phyloP scores from a whole-genome alignment of 164 flowering plant genomes.

The Liriodendron chinense region DNA sequence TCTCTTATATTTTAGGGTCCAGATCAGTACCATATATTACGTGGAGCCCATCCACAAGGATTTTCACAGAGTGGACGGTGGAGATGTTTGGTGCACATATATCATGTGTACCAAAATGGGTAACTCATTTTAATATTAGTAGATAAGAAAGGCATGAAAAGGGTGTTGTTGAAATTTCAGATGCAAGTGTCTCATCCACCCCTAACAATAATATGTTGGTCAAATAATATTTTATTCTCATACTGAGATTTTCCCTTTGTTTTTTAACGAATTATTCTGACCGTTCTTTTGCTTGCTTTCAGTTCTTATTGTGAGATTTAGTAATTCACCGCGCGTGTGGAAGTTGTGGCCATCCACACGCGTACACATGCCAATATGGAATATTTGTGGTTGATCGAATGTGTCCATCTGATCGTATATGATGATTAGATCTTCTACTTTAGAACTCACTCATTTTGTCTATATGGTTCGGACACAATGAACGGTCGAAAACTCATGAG shows the following conservation, averaged over 20 bases:
- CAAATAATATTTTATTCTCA: constrained; percentile 9
- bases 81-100: too few relatives aligned
- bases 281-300: constrained; percentile 2
- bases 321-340: background rate
- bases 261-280: constrained; percentile 1
- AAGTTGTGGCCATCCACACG: background rate
- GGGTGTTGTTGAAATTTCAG: background rate
- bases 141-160: background rate
- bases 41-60: too few relatives aligned
- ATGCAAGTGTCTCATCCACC: constrained; percentile 7
- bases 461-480: too few relatives aligned
- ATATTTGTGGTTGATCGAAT: background rate
- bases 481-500: too few relatives aligned
- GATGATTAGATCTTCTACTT: background rate
- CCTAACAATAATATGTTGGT: background rate
- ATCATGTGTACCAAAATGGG: background rate
- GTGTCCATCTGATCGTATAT: background rate
- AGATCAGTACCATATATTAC: too few relatives aligned
- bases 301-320: background rate
- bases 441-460: too few relatives aligned
- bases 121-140: background rate
- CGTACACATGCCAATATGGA: background rate
- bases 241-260: constrained; percentile 4
- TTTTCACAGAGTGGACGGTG: too few relatives aligned
- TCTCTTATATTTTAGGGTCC: too few relatives aligned